A percentile compares a stretch with the other conserved stretches of the same genome.
These are phyloP conservation scores for Penicillium cinerascens DNA, from an alignment of 495 filamentous ascomycete genomes.

Conservation along the genomic window DNA sequence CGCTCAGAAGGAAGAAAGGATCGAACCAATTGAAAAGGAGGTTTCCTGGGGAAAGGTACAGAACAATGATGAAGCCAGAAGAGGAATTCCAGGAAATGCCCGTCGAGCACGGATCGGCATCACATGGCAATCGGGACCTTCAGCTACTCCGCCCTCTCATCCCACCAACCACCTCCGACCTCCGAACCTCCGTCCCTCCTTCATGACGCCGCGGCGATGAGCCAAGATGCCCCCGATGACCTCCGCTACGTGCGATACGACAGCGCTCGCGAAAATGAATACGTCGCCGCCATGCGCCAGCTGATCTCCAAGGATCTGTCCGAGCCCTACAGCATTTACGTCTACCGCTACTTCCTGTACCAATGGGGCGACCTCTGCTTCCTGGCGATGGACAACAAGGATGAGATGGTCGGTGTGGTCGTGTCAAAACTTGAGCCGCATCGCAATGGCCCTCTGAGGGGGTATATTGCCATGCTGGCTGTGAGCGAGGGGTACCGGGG, in stretches of 20 bases:
- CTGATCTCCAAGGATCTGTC: slow-evolving; percentile 96
- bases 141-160: slow-evolving; percentile 9
- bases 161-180: slow-evolving; percentile 2
- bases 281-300: slow-evolving; percentile 82
- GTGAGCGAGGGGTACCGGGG: slow-evolving; percentile 75
- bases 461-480: slow-evolving; percentile 98
- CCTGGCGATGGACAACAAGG: slow-evolving; percentile 67
- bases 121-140: slow-evolving; percentile 32
- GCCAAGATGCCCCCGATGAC: slow-evolving; percentile 31
- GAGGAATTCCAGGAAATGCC: slow-evolving; percentile 6
- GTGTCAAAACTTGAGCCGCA: slow-evolving; percentile 94
- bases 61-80: slow-evolving; percentile 1
- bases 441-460: slow-evolving; percentile 72
- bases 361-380: slow-evolving; percentile 97
- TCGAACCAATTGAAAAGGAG: not conserved
- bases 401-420: slow-evolving; percentile 77
- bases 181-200: slow-evolving; percentile 2
- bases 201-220: slow-evolving; percentile 25
- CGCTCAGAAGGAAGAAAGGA: slow-evolving; percentile 8
- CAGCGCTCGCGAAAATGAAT: slow-evolving; percentile 68
- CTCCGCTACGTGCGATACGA: slow-evolving; percentile 85
- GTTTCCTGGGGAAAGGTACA: not conserved
- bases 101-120: slow-evolving; percentile 27
- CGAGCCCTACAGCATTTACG: slow-evolving; percentile 99
- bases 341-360: slow-evolving; percentile 97